These are phyloP conservation scores for Diutina scorzettiae DNA, from an alignment of 1,139 yeast species.

Conservation along the genomic window DNA sequence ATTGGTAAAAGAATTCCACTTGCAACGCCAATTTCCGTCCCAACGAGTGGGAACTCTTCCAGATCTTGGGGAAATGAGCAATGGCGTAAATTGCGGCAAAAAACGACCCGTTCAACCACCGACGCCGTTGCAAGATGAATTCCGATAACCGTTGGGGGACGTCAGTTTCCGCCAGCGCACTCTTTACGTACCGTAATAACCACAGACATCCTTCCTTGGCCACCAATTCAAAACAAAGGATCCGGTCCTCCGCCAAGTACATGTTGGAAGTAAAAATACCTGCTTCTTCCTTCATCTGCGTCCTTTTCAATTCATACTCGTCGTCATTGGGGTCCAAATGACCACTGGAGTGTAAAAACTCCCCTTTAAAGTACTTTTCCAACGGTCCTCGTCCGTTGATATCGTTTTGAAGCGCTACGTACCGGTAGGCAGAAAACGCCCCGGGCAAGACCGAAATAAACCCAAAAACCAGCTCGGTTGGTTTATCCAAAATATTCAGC, in stretches of 20 bases:
- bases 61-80: conserved; percentile 57
- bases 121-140: conserved; percentile 63
- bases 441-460: conserved; percentile 78
- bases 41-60: conserved; percentile 58
- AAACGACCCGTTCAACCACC: conserved; percentile 81
- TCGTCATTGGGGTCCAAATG: conserved; percentile 26
- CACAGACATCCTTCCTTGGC: conserved; percentile 53
- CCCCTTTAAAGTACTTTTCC: conserved; percentile 72
- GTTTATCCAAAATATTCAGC: conserved; percentile 73
- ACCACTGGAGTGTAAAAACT: conserved; percentile 42
- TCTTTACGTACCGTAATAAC: conserved; percentile 59
- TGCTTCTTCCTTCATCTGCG: conserved; percentile 27
- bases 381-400: conserved; percentile 59
- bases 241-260: conserved; percentile 81
- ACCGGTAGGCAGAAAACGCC: conserved; percentile 77
- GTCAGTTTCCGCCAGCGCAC: conserved; percentile 74
- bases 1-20: conserved; percentile 60
- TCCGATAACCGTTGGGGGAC: conserved; percentile 68
- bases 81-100: conserved; percentile 73
- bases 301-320: conserved; percentile 29
- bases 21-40: conserved; percentile 51
- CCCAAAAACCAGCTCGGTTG: conserved; percentile 74
- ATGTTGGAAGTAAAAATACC: conserved; percentile 74
- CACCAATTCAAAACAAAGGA: conserved; percentile 69
- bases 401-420: conserved; percentile 53